These are phyloP conservation scores for Caryopteris hybrid DNA, from an alignment of 305 asterid species.

Conservation along the genomic window DNA sequence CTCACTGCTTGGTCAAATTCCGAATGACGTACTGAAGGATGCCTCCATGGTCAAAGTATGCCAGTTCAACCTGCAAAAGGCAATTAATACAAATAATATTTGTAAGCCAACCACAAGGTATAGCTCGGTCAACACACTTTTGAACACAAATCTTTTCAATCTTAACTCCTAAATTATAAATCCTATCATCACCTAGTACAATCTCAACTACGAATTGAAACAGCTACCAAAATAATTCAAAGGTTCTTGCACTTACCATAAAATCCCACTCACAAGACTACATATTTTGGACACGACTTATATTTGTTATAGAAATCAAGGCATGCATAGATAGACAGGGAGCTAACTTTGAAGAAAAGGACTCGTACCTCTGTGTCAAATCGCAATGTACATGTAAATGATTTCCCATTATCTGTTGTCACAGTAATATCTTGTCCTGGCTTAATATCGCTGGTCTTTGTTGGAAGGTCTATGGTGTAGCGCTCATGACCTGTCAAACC, in stretches of 20 bases:
- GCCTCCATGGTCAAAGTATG: constrained; percentile 83
- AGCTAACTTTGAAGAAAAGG: too few relatives aligned
- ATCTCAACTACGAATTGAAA: too few relatives aligned
- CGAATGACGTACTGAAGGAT: constrained; percentile 81
- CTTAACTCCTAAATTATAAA: too few relatives aligned
- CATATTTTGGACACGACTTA: too few relatives aligned
- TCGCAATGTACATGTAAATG: constrained; percentile 69
- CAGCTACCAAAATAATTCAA: too few relatives aligned
- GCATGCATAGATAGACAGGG: background rate
- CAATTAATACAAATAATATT: too few relatives aligned
- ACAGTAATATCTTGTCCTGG: constrained; percentile 85
- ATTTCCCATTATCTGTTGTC: constrained; percentile 60
- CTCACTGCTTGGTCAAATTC: constrained; percentile 47
- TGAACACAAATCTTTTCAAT: too few relatives aligned
- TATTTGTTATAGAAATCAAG: background rate
- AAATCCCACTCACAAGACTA: too few relatives aligned
- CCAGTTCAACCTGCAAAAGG: constrained; percentile 66
- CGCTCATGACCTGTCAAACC: constrained; percentile 85
- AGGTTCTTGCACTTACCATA: too few relatives aligned
- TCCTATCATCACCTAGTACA: too few relatives aligned
- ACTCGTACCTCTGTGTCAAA: constrained; percentile 78
- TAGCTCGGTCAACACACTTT: too few relatives aligned
- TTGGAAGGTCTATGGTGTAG: constrained; percentile 70
- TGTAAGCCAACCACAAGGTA: too few relatives aligned
- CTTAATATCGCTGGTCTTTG: constrained; percentile 51